Conservation (phyloP, 768 basidiomycete species). For the Lyophyllum shimeji region DNA sequence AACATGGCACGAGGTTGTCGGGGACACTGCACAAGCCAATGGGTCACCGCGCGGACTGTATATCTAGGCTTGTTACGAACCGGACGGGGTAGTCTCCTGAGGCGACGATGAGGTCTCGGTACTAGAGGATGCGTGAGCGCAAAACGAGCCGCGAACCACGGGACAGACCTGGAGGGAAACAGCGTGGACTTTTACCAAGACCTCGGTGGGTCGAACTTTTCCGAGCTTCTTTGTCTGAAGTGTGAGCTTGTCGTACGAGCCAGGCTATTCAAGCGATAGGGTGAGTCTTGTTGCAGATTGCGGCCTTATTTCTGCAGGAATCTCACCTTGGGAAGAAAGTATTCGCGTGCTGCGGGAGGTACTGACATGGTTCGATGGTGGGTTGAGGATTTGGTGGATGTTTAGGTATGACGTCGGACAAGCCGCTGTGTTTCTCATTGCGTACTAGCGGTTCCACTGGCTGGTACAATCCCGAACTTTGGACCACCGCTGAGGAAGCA, state of each 20-base stretch:
- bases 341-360: conserved; percentile 12
- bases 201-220: conserved; percentile 43
- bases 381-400: no score
- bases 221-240: conserved; percentile 23
- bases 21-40: conserved; percentile 6
- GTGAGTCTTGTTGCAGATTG: background rate
- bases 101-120: conserved; percentile 48
- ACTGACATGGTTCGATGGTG: no score
- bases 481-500: no score
- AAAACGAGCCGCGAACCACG: background rate
- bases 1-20: conserved; percentile 33
- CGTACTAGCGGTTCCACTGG: no score
- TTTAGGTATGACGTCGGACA: no score
- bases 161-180: conserved; percentile 50
- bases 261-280: conserved; percentile 9
- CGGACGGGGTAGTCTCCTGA: conserved; percentile 34
- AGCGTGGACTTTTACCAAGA: conserved; percentile 55
- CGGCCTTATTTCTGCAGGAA: background rate
- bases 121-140: no score
- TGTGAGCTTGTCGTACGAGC: conserved; percentile 24
- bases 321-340: conserved; percentile 13
- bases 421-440: no score
- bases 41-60: background rate
- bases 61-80: conserved; percentile 17
- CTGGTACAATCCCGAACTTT: no score